Evolutionary conservation across 257 asterid species (phyloP), one percentile per base, ranked within the genome.

Genomic region (Solanum appendiculatum): DNA sequence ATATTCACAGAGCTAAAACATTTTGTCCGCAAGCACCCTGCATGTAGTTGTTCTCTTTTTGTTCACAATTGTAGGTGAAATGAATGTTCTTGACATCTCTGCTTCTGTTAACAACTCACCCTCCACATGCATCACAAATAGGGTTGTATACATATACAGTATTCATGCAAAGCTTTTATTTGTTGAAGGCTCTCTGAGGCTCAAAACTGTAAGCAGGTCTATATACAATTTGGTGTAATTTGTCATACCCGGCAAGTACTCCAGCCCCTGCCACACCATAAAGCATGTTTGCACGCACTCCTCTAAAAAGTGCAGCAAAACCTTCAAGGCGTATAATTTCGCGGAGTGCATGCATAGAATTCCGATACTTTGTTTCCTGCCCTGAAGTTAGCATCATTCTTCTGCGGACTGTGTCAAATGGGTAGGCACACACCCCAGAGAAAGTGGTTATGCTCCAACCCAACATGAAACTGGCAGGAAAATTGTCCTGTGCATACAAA

Each of bases 371-470:
- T 72, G 90, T 80, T 66, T 94, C 86, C 82, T 97, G 99, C 63
- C 99, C 98, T 85, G 99, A 95, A 5, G 99, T 97, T 87, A 97
- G 89, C 99, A 97, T 97, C 98, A 97, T 97, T 92, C 99, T 95
- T 77, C 99, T 91, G 21, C 99, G 92, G 42, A 97, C 21, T 56
- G 99, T 97, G 89, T 97, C 99, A 86, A 95, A 97, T 54, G 99
- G 99, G 88, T 95, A 97, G 82, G 97, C 98, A 89, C 99, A 94
- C 56, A 94, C 93, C 88, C 99, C 99, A 58, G 98, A 95, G 89
- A 93, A 87, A 84, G 98, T 94, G 72, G 99, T 96, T 89, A 94
- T 94, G 83, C 97, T 91, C 99, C 99, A 97, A 44, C 99, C 99
- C 93, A 97, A 90, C 89, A 91, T 88, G 86, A 97, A 95, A 93